A percentile compares a stretch with the other conserved stretches of the same genome.
Evolutionary conservation across 1,284 basidiomycete genomes (phyloP).

Genomic region (Trametes versicolor): DNA sequence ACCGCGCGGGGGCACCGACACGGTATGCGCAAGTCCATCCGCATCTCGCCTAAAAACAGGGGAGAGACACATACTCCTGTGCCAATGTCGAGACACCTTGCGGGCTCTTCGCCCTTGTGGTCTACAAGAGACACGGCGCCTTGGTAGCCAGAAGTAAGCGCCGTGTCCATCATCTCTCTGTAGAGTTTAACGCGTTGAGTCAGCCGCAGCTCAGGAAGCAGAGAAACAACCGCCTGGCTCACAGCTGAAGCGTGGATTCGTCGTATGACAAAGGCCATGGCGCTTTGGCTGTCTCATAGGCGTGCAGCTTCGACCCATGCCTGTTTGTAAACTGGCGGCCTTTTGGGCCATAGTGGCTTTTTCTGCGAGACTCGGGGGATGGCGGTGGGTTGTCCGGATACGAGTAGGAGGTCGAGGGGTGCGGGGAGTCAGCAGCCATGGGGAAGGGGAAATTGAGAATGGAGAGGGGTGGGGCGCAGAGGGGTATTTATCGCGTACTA

Average conservation of each 20-base stretch:
- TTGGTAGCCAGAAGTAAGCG: conserved; percentile 56
- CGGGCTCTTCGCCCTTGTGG: conserved; percentile 56
- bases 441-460: not conserved
- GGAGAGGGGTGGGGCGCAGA: conserved; percentile 6
- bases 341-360: conserved; percentile 10
- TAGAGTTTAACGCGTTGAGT: not conserved
- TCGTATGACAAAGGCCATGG: conserved; percentile 77
- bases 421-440: conserved; percentile 16
- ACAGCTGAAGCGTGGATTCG: conserved; percentile 69
- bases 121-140: conserved; percentile 65
- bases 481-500: conserved; percentile 12
- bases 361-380: conserved; percentile 14
- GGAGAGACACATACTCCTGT: conserved; percentile 62
- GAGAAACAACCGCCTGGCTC: conserved; percentile 40
- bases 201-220: not conserved
- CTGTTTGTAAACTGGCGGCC: conserved; percentile 58
- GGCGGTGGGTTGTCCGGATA: not conserved
- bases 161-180: conserved; percentile 67
- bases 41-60: not conserved
- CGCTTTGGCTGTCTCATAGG: conserved; percentile 72
- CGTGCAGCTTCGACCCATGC: conserved; percentile 68
- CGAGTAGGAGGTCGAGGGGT: conserved; percentile 15
- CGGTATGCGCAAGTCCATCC: conserved; percentile 1
- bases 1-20: not conserved
- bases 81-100: conserved; percentile 67